Base-by-base conservation (phyloP, 2,329 filamentous ascomycete genomes). In the Rutstroemia sp. region DNA sequence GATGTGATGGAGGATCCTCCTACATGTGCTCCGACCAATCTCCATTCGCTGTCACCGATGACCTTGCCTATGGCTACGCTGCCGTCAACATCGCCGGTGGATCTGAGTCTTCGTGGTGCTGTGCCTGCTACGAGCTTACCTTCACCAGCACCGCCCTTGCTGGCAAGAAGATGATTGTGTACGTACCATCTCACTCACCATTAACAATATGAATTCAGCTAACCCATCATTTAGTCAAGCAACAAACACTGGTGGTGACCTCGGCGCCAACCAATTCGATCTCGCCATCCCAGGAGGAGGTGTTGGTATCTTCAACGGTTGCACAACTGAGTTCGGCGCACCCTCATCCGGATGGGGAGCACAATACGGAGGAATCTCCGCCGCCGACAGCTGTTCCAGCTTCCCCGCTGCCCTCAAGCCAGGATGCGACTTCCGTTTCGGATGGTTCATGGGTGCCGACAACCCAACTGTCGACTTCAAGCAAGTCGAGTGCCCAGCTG, bases 11-110 rank as follows among this genome's bases (percentile, higher is more conserved):
- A 4, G 66, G 66, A 3, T 39, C 47, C 5, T 56, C 59, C 4
- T 87, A 75, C 70, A 79, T 80, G 69, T 88, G 85, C 69, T 78
- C 77, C 39, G 76, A 79, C 70, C 80, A 87, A 69, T 76, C 75
- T 49, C 83, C 85, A 0, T 86, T 79, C 78, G 80, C 79, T 5
- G 74, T 86, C 59, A 80, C 77, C 64, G 77, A 81, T 52, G 73
- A 73, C 9, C 64, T 83, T 12, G 76, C 53, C 10, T 87, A 86
- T 64, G 84, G 84, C 14, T 87, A 82, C 65, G 82, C 84, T 1
- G 83, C 84, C 9, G 53, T 55, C 19, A 75, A 73, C 49, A 75
- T 87, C 60, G 66, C 68, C 2, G 80, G 80, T 23, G 75, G 77
- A 46, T 77, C 72, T 5, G 84, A 87, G 69, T 71, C 73, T 1